phyloP scores from a whole-genome alignment of 2,329 filamentous ascomycete species.

The Trichoderma semiorbis region DNA sequence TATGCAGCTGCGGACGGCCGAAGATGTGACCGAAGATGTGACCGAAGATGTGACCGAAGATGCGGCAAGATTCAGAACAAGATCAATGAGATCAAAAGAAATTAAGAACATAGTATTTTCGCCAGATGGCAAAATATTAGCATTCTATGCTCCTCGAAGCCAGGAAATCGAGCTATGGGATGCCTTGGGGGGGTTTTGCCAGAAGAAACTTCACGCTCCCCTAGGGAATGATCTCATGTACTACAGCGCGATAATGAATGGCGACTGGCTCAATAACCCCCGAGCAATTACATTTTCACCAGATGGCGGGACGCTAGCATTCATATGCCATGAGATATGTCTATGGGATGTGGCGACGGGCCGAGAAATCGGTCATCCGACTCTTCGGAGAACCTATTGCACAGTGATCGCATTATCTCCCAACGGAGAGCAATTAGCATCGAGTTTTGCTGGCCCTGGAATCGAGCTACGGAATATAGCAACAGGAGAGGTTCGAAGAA shows the following conservation, averaged over 20 bases:
- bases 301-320: neutral
- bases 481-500: neutral
- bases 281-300: neutral
- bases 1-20: no score
- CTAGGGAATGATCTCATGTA: no score
- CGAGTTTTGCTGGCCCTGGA: neutral
- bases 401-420: neutral
- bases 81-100: no score
- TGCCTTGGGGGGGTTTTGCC: no score
- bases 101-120: neutral
- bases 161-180: neutral
- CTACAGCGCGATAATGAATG: no score
- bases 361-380: fast-evolving
- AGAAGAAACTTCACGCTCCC: no score
- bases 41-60: no score
- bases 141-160: neutral
- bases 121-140: neutral
- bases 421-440: neutral
- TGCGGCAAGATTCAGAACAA: fast-evolving
- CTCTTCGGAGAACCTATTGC: neutral
- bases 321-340: neutral
- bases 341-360: neutral
- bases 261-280: no score
- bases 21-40: no score
- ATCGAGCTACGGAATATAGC: neutral